Evolutionary conservation across 169 alveolate genomes (phyloP), one percentile per base, ranked within the genome.

Genomic region (Cryptosporidium felis): DNA sequence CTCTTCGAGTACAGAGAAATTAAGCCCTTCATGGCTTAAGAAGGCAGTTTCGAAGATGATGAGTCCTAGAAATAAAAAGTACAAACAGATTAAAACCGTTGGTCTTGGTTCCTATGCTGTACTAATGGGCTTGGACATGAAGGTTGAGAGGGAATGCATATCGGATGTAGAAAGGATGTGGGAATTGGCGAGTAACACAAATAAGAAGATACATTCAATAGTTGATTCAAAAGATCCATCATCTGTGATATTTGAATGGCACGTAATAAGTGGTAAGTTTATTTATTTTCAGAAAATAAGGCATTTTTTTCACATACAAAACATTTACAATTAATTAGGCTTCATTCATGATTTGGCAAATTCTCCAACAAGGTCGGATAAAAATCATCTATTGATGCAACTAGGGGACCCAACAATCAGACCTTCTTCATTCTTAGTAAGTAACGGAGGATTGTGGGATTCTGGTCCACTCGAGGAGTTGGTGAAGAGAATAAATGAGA

Each of bases 251-350:
- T 74, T 74, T 74, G 67, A 74, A 9, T 74, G 85, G 85, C 85
- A 74, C 56, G 85, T 74, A 12, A 74, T 74, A 74, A 74, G 85
- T 74, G 85, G 85, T 74, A 74, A 74, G 85, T 74, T 53, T 1
- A 0, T n/a, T n/a, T n/a, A n/a, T n/a, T n/a, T n/a, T n/a, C n/a
- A n/a, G n/a, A n/a, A n/a, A n/a, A n/a, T n/a, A n/a, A n/a, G n/a
- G n/a, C n/a, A n/a, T n/a, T n/a, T n/a, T n/a, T n/a, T n/a, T n/a
- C n/a, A n/a, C n/a, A n/a, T n/a, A n/a, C n/a, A n/a, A n/a, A n/a
- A n/a, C n/a, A n/a, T n/a, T n/a, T n/a, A n/a, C n/a, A n/a, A n/a
- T n/a, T n/a, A n/a, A n/a, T 47, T 74, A 74, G 85, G 85, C 14
- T 74, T 74, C 41, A 42, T 74, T 26, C 85, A 74, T 36, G 85